Evolutionary conservation across 1,284 basidiomycete species (phyloP).

Genomic region (Cystobasidium slooffiae): DNA sequence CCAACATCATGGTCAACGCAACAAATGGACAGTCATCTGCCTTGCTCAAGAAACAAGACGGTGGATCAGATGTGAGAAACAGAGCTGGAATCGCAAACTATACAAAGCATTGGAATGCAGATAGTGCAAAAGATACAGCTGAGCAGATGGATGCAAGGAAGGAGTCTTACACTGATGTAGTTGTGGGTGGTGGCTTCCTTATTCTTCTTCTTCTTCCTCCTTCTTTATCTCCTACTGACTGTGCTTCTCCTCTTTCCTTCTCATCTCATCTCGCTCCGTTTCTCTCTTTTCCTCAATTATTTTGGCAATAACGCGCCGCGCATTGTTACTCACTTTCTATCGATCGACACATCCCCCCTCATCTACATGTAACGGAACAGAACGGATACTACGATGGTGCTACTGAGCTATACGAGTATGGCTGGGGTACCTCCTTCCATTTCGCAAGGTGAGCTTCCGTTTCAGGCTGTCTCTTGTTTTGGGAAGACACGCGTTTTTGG

Average conservation of each 20-base stretch:
- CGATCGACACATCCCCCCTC: background rate
- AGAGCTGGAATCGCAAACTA: conserved; percentile 85
- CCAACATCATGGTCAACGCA: conserved; percentile 17
- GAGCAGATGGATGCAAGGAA: conserved; percentile 76
- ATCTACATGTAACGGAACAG: background rate
- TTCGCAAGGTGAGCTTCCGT: conserved; percentile 79
- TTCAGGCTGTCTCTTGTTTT: background rate
- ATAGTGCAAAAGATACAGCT: conserved; percentile 72
- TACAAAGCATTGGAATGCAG: conserved; percentile 91
- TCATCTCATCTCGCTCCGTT: no score
- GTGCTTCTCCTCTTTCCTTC: background rate
- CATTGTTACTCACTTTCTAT: background rate
- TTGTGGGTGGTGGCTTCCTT: conserved; percentile 11
- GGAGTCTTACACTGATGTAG: conserved; percentile 80
- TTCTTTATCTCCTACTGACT: background rate
- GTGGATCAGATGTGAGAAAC: conserved; percentile 70
- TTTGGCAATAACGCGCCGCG: background rate
- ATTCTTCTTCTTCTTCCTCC: conserved; percentile 15
- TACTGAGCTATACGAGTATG: conserved; percentile 96
- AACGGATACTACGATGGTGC: conserved; percentile 79
- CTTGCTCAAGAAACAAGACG: conserved; percentile 45
- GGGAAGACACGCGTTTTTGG: background rate
- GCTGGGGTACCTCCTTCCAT: conserved; percentile 80
- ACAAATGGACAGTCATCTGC: conserved; percentile 7
- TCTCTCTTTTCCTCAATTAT: background rate